Percentiles rank a stretch among this genome's conserved stretches.
Evolutionary conservation across 2,329 filamentous ascomycete species (phyloP).

Genomic region (Talaromyces sp.): DNA sequence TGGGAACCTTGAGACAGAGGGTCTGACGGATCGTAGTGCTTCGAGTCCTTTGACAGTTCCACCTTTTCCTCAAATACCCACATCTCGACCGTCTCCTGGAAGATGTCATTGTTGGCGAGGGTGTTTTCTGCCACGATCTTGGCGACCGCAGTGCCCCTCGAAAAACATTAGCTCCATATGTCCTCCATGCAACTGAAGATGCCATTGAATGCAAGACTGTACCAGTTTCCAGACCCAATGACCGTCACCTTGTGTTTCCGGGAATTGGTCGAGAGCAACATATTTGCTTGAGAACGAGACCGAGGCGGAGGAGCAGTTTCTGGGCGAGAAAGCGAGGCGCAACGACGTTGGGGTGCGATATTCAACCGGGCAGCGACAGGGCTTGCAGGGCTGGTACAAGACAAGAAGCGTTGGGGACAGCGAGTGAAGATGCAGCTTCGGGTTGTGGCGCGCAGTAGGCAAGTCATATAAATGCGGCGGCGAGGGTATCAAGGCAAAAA

Average conservation of each 20-base stretch:
- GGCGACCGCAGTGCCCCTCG: slow-evolving; percentile 92
- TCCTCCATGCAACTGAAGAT: slow-evolving; percentile 36
- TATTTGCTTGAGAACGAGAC: slow-evolving; percentile 17
- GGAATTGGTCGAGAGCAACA: slow-evolving; percentile 27
- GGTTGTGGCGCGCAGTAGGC: not conserved
- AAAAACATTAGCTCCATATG: slow-evolving; percentile 62
- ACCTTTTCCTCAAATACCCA: slow-evolving; percentile 98
- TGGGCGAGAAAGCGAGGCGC: not conserved
- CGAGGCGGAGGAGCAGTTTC: not conserved
- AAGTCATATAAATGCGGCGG: not conserved
- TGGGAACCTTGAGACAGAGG: slow-evolving; percentile 68
- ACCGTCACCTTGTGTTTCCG: slow-evolving; percentile 57
- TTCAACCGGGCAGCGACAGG: not conserved
- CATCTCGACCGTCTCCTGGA: slow-evolving; percentile 91
- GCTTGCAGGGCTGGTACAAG: not conserved
- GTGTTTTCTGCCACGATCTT: slow-evolving; percentile 97
- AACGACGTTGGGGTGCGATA: not conserved
- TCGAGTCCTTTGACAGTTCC: slow-evolving; percentile 65
- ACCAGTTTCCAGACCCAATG: slow-evolving; percentile 96
- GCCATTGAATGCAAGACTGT: slow-evolving; percentile 26
- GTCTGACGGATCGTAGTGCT: slow-evolving; percentile 72
- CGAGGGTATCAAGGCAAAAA: not conserved
- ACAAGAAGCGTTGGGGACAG: not conserved
- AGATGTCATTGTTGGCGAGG: slow-evolving; percentile 68
- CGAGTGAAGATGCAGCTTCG: not conserved